Base-by-base conservation (phyloP, 805 yeast genomes). In the Wickerhamomyces xylosicus region DNA sequence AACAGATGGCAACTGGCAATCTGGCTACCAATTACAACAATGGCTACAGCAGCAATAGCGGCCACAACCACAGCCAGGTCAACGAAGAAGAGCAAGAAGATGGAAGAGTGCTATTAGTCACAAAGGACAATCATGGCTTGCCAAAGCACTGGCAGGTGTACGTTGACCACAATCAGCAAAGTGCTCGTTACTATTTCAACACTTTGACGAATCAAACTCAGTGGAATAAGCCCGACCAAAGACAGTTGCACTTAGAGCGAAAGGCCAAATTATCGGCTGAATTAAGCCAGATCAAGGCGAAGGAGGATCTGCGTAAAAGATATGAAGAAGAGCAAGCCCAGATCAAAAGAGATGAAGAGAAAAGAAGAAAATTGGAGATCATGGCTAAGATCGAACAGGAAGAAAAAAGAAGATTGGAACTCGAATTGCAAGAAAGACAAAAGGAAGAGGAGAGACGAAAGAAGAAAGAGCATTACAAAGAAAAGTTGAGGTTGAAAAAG, bases 221-320 rank as follows among this genome's bases (percentile, higher is more conserved):
- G 37, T 80, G 90, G 89, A 78, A 73, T 7, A 63, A 59, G 37
- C 90, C 90, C 1, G 35, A 22, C 14, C 13, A 21, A 4, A 25
- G 29, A 25, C 29, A 25, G 29, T 11, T 25, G 9, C 29, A 25
- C 9, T 5, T 9, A 19, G 33, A 31, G 19, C 4, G 7, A 9
- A 31, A 31, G 13, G 19, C 5, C 10, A 17, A 31, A n/a, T n/a
- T 31, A 37, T 31, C 28, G 31, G 48, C 50, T 2, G 51, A 48
- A 13, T 52, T 37, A 32, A 34, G 34, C 22, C 41, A 38, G 39
- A 39, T 33, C 32, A 36, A 31, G 4, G 53, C 49, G 28, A 53
- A 52, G 21, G 62, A 58, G 31, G 51, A 49, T 31, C 57, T 55
- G 34, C 58, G 54, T 44, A 53, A 45, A 27, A 50, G 50, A 40